Percentiles rank a stretch among this genome's conserved stretches.
Evolutionary conservation across 805 yeast genomes (phyloP).

Genomic region (Komagataella phaffii): DNA sequence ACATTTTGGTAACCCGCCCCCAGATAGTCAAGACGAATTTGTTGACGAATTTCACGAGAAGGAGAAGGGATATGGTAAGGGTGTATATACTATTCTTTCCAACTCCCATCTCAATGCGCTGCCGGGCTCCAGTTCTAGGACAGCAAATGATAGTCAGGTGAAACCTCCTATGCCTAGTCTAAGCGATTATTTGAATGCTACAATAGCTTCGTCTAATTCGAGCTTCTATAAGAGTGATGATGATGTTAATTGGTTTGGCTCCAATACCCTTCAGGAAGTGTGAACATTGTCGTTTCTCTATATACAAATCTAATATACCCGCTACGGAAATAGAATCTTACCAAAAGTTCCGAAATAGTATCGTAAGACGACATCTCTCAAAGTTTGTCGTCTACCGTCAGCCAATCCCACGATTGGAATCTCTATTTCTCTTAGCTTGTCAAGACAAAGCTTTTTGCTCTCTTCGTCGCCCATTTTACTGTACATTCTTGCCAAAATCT

Average conservation of each 20-base stretch:
- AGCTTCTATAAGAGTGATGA: constrained; percentile 8
- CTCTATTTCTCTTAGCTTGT: constrained; percentile 14
- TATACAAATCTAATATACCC: constrained; percentile 6
- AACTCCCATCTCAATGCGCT: neutral
- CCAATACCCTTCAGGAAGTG: constrained; percentile 4
- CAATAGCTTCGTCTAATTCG: constrained; percentile 2
- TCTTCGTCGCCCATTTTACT: constrained; percentile 14
- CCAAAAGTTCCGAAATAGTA: constrained; percentile 23
- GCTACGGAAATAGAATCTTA: constrained; percentile 16
- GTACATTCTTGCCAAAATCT: constrained; percentile 22
- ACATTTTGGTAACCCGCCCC: constrained; percentile 4
- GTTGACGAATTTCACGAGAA: neutral
- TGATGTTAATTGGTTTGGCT: constrained; percentile 13
- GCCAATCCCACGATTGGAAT: constrained; percentile 14
- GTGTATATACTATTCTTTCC: neutral
- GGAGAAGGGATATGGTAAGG: neutral
- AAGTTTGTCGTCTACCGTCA: constrained; percentile 4
- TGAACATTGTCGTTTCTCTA: neutral
- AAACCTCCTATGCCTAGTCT: neutral
- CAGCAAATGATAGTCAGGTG: neutral
- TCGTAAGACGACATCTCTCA: constrained; percentile 18
- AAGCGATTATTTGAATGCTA: neutral
- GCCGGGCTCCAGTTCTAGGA: neutral
- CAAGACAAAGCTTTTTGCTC: constrained; percentile 11
- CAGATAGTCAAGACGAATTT: neutral